A percentile compares a stretch with the other conserved stretches of the same genome.
Conservation (phyloP, 768 basidiomycete species). For the Pulveroboletus frians region DNA sequence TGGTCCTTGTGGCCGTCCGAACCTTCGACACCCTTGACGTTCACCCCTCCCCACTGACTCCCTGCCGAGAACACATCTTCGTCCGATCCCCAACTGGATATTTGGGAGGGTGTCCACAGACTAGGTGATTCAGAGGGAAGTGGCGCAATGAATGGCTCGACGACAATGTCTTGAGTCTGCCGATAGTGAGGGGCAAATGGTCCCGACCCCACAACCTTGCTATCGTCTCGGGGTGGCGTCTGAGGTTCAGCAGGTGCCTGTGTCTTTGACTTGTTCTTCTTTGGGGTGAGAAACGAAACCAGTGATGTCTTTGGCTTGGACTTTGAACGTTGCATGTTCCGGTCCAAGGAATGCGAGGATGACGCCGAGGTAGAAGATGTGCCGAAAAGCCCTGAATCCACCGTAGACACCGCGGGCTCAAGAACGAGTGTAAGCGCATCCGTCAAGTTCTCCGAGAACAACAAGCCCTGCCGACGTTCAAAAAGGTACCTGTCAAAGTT, state of each 20-base stretch:
- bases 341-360: slow-evolving; percentile 28
- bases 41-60: slow-evolving; percentile 38
- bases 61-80: slow-evolving; percentile 66
- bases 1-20: slow-evolving; percentile 20
- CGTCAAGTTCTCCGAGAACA: slow-evolving; percentile 88
- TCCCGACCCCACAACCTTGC: slow-evolving; percentile 52
- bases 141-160: slow-evolving; percentile 66
- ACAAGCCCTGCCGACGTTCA: slow-evolving; percentile 81
- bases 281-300: slow-evolving; percentile 76
- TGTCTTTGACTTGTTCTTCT: slow-evolving; percentile 50
- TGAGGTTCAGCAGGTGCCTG: slow-evolving; percentile 36
- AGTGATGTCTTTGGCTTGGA: slow-evolving; percentile 54
- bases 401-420: slow-evolving; percentile 54
- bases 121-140: slow-evolving; percentile 44
- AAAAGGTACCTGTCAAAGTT: slow-evolving; percentile 80
- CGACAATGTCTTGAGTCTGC: slow-evolving; percentile 61
- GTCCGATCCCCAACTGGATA: slow-evolving; percentile 47
- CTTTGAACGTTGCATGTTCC: slow-evolving; percentile 38
- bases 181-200: slow-evolving; percentile 86
- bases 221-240: slow-evolving; percentile 40
- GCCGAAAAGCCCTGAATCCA: slow-evolving; percentile 34
- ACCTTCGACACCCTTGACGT: slow-evolving; percentile 18
- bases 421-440: slow-evolving; percentile 78
- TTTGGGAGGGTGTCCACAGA: slow-evolving; percentile 58
- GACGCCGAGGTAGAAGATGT: slow-evolving; percentile 20